These are phyloP conservation scores for Excoecaria cochinchinensis DNA, from an alignment of 345 rosid species.

Conservation along the genomic window DNA sequence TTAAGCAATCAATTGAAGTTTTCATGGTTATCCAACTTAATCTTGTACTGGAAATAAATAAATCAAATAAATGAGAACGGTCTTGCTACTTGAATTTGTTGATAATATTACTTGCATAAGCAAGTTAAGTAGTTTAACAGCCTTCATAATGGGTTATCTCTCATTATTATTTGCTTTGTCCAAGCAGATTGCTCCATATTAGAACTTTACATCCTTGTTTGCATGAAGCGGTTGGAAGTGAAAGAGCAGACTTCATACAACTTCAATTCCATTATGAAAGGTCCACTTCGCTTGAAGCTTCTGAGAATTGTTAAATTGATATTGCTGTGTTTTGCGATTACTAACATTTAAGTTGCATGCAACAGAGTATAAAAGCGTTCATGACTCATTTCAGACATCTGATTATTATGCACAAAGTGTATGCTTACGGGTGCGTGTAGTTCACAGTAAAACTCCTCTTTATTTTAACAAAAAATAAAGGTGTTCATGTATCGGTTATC, in stretches of 20 bases:
- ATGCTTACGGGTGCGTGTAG: slow-evolving; percentile 64
- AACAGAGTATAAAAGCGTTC: slow-evolving; percentile 80
- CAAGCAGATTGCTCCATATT: slow-evolving; percentile 78
- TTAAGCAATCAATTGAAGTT: background rate
- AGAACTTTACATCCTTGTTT: slow-evolving; percentile 83
- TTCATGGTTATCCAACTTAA: background rate
- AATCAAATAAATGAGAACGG: background rate
- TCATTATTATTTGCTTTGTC: background rate
- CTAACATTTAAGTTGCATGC: slow-evolving; percentile 16
- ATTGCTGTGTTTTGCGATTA: background rate
- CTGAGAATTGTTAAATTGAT: background rate
- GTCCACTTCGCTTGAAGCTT: slow-evolving; percentile 31
- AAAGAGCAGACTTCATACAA: slow-evolving; percentile 85
- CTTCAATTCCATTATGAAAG: slow-evolving; percentile 84
- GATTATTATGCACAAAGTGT: slow-evolving; percentile 66
- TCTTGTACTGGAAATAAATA: no score
- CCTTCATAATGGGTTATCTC: background rate
- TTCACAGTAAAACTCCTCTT: background rate
- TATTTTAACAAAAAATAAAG: background rate
- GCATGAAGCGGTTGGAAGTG: slow-evolving; percentile 83
- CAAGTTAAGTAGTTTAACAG: background rate
- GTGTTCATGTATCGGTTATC: no score
- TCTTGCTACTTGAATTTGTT: background rate
- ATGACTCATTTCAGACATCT: slow-evolving; percentile 72
- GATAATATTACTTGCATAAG: background rate